Evolutionary conservation across 805 yeast genomes (phyloP).

Genomic region (Metschnikowia dekortorum): DNA sequence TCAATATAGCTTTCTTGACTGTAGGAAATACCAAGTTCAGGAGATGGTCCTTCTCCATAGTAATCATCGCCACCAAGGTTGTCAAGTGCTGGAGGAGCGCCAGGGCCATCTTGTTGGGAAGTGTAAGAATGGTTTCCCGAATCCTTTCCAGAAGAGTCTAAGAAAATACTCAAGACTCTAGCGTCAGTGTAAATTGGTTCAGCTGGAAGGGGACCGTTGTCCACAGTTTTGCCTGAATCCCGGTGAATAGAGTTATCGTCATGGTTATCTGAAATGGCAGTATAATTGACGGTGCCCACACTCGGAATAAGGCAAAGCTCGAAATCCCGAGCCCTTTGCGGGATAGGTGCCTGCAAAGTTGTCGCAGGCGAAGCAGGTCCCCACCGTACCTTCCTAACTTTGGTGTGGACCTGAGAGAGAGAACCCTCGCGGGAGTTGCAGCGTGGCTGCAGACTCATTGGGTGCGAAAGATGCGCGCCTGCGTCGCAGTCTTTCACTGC

Average conservation of each 20-base stretch:
- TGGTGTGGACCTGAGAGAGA: background rate
- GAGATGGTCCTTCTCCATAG: background rate
- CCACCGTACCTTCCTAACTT: background rate
- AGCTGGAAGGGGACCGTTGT: background rate
- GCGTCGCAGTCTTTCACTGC: background rate
- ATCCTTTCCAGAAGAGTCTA: background rate
- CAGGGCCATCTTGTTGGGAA: background rate
- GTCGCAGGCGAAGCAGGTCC: background rate
- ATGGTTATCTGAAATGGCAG: background rate
- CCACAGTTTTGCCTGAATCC: background rate
- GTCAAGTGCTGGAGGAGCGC: background rate
- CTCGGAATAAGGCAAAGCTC: background rate
- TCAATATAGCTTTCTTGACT: background rate
- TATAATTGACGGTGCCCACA: background rate
- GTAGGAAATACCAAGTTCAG: background rate
- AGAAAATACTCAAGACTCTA: background rate
- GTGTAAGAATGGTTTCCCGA: background rate
- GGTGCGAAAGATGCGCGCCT: constrained; percentile 2
- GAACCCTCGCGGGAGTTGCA: background rate
- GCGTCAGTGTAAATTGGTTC: background rate
- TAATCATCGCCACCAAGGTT: background rate
- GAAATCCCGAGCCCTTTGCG: background rate
- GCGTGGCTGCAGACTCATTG: background rate
- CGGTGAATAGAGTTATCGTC: background rate
- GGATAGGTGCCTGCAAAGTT: background rate